Base-by-base conservation (phyloP, 2,329 filamentous ascomycete genomes). In the Colletotrichum lindemuthianum region DNA sequence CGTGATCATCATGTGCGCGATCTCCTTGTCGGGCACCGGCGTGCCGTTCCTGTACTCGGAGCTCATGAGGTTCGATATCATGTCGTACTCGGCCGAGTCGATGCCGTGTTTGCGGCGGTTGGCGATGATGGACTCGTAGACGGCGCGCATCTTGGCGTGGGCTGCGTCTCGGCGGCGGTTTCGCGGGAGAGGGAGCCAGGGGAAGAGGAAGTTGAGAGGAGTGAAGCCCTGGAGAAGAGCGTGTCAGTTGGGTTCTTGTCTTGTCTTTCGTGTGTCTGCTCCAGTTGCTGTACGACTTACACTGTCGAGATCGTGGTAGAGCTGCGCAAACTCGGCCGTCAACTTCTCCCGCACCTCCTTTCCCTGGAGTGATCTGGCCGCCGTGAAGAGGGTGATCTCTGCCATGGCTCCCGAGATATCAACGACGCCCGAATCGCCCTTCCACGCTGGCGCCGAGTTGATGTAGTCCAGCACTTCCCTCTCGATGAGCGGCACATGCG, bases 1-100 rank as follows among this genome's bases (percentile, higher is more conserved):
- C 6, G 92, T 92, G 77, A 97, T 97, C 92, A 97, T 95, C 87
- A 97, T 95, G 79, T 96, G 91, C 24, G 93, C 92, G 63, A 96
- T 86, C 77, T 97, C 92, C 72, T 90, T 85, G 73, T 97, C 93
- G 13, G 93, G 90, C n/a, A 96, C 84, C 6, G 83, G 83, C 43
- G 82, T 88, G 70, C 92, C 93, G 70, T 95, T 87, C 82, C 96
- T 97, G 86, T 97, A 97, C 32, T 82, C 85, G 71, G 89, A 92
- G 70, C 88, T 88, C 92, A 96, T 96, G 68, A 97, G 81, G 73
- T 96, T 93, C 88, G 91, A 93, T 78, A 97, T 93, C 85, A 97
- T 96, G 78, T 97, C 93, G 53, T 85, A 82, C 65, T 84, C 79
- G 60, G 88, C 81, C 39, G 81, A 24, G 24, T 24, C 79, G 69